Base-by-base conservation (phyloP, 73 alveolate genomes). In the Paramecium bursaria region DNA sequence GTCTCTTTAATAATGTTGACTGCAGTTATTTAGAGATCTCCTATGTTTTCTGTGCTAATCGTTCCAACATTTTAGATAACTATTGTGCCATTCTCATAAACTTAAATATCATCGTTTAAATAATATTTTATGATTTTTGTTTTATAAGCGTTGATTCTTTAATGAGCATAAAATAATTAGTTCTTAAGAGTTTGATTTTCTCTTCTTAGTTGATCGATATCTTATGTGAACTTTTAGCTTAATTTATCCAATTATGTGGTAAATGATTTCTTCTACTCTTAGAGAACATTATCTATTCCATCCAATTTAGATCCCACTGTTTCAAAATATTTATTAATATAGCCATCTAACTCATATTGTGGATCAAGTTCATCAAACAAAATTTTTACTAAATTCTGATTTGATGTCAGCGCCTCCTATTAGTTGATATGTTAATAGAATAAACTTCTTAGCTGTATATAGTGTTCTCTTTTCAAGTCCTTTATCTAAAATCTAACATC, bases 351-450 rank as follows among this genome's bases (percentile, higher is more conserved):
- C 44, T 67, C 82, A 35, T 25, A 67, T 10, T 67, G 21, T 35
- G 22, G 13, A 67, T 67, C 82, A 2, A 67, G 44, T 67, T 67
- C 82, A 39, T 67, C 82, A 42, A 67, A 67, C 44, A 67, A 67
- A 3, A 67, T 27, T 29, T 67, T 67, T 2, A 67, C 82, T 14
- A 67, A 39, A 21, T 42, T 35, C 17, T 67, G 25, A 35, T 67
- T 67, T 1, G 53, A 35, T 25, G 60, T 15, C n/a, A 67, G 44
- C 13, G 46, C 10, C 14, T 67, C 21, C 19, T 67, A 33, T 42
- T 67, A 5, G 21, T 67, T 67, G 9, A 67, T 35, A 19, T 11
- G 44, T 11, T 67, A 39, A 17, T 67, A 67, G 27, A 67, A 67
- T 9, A 67, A 27, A 13, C 50, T 67, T 35, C 82, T 31, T 30